Evolutionary conservation across 1,139 yeast species (phyloP).

Genomic region (Yamadazyma sp.): DNA sequence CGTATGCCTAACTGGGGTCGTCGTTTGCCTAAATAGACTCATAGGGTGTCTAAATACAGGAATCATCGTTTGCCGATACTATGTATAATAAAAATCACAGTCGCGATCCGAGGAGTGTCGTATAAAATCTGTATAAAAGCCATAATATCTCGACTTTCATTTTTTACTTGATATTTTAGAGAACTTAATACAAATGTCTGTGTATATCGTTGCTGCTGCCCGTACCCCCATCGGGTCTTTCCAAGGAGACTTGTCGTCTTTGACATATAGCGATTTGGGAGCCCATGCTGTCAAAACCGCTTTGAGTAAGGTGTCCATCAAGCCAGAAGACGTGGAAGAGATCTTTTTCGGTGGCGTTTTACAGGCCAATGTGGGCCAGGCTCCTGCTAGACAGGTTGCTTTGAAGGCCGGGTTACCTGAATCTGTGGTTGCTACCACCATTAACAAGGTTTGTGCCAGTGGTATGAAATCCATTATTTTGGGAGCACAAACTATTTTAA

Average conservation of each 20-base stretch:
- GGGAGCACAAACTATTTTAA: conserved; percentile 86
- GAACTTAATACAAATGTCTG: too few species aligned
- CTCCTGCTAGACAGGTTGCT: conserved; percentile 98
- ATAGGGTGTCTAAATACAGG: too few species aligned
- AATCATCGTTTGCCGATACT: too few species aligned
- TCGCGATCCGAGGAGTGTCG: neutral
- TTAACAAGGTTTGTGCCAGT: conserved; percentile 97
- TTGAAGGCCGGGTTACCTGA: conserved; percentile 82
- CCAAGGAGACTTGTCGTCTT: conserved; percentile 77
- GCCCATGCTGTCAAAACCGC: conserved; percentile 91
- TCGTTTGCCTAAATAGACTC: too few species aligned
- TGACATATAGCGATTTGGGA: conserved; percentile 82
- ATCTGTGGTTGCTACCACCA: conserved; percentile 78
- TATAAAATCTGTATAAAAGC: neutral
- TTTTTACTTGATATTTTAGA: too few species aligned
- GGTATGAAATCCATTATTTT: conserved; percentile 90
- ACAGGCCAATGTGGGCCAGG: conserved; percentile 94
- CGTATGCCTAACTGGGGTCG: too few species aligned
- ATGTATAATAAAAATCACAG: too few species aligned
- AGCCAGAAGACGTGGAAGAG: conserved; percentile 81
- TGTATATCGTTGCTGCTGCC: conserved; percentile 85
- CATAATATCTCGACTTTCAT: neutral
- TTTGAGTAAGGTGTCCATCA: conserved; percentile 72
- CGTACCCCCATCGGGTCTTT: conserved; percentile 96
- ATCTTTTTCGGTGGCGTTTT: conserved; percentile 90